A percentile compares a stretch with the other conserved stretches of the same genome.
These are phyloP conservation scores for Rhizopus stolonifer DNA, from an alignment of 371 early-diverging fungal genomes.

Conservation along the genomic window DNA sequence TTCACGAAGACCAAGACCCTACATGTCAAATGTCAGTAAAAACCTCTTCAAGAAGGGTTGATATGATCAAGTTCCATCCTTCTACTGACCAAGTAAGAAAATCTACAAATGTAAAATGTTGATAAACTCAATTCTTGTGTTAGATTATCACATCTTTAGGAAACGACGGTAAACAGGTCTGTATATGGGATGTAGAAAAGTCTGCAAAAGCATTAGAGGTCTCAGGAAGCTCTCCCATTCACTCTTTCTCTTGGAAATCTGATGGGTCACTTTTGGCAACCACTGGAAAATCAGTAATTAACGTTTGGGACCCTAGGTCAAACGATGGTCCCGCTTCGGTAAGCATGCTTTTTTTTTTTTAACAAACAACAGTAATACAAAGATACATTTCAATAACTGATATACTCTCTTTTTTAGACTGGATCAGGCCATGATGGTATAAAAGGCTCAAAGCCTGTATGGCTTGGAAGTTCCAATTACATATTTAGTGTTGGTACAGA, in stretches of 20 bases:
- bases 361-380: not conserved
- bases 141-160: slow-evolving; percentile 36
- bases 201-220: slow-evolving; percentile 17
- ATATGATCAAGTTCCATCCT: slow-evolving; percentile 57
- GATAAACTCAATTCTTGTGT: too few species aligned
- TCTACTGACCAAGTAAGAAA: slow-evolving; percentile 50
- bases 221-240: slow-evolving; percentile 29
- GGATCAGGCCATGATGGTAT: slow-evolving; percentile 59
- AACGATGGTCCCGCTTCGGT: slow-evolving; percentile 18
- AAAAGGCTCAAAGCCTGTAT: slow-evolving; percentile 65
- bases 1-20: slow-evolving; percentile 4
- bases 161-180: slow-evolving; percentile 54
- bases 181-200: slow-evolving; percentile 67
- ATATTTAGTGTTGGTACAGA: slow-evolving; percentile 71
- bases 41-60: slow-evolving; percentile 44
- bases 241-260: slow-evolving; percentile 61
- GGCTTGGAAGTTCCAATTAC: slow-evolving; percentile 64
- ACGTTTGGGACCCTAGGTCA: slow-evolving; percentile 67
- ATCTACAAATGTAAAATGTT: not conserved
- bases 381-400: not conserved
- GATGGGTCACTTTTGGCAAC: slow-evolving; percentile 64
- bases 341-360: not conserved
- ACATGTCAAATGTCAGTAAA: slow-evolving; percentile 6
- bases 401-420: slow-evolving; percentile 19
- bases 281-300: slow-evolving; percentile 53